These are phyloP conservation scores for Pseudoturritis turrita DNA, from an alignment of 345 rosid species.

Conservation along the genomic window DNA sequence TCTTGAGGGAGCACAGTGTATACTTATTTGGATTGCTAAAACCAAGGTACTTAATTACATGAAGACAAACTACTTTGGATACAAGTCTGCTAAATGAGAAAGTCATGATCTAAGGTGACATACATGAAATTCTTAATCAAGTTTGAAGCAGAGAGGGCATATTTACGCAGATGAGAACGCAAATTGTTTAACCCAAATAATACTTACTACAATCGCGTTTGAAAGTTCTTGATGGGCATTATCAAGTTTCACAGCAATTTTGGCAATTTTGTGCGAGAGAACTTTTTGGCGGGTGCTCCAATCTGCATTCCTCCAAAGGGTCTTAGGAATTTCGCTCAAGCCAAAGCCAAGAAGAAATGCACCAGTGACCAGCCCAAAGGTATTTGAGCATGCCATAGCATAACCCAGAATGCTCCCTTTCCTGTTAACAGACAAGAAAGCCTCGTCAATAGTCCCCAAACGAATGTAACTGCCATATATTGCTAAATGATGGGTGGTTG, in stretches of 20 bases:
- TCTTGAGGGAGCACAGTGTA: neutral
- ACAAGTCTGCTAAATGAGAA: neutral
- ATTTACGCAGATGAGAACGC: neutral
- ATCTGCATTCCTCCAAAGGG: constrained; percentile 85
- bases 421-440: constrained; percentile 35
- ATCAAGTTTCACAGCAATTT: constrained; percentile 96
- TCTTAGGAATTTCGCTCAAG: constrained; percentile 91
- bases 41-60: neutral
- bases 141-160: neutral
- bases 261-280: constrained; percentile 96
- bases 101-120: neutral
- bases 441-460: neutral
- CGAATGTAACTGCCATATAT: neutral
- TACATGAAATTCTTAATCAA: neutral
- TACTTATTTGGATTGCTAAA: neutral
- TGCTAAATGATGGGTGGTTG: neutral
- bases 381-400: constrained; percentile 98
- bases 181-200: neutral
- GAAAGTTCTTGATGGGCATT: constrained; percentile 97
- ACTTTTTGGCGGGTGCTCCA: constrained; percentile 92
- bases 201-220: constrained; percentile 92
- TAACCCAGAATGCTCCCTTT: constrained; percentile 66
- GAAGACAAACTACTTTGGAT: neutral
- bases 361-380: constrained; percentile 99
- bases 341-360: constrained; percentile 99